These are phyloP conservation scores for Backusella westeae DNA, from an alignment of 192 early-diverging fungal genomes.

Conservation along the genomic window DNA sequence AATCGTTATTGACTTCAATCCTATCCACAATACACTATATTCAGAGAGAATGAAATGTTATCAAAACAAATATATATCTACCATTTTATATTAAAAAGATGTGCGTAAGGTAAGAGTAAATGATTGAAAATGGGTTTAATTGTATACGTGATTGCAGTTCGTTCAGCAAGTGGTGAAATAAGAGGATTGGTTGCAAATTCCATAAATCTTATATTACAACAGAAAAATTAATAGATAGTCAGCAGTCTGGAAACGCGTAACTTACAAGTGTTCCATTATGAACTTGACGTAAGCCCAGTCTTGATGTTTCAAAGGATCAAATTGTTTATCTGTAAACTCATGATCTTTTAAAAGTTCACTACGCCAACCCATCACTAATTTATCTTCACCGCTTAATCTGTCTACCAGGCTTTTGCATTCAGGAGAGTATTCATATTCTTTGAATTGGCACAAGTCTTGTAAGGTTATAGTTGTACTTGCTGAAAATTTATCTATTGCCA, in stretches of 20 bases:
- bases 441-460: constrained; percentile 23
- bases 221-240: constrained; percentile 15
- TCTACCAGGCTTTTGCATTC: constrained; percentile 12
- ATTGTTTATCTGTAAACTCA: constrained; percentile 10
- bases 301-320: constrained; percentile 17
- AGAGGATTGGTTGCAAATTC: background rate
- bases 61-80: constrained; percentile 13
- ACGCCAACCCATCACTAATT: constrained; percentile 13
- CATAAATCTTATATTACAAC: constrained; percentile 7
- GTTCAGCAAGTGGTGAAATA: background rate
- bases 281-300: constrained; percentile 17
- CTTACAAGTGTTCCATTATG: constrained; percentile 18
- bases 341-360: constrained; percentile 6
- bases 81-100: constrained; percentile 9
- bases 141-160: constrained; percentile 13
- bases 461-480: constrained; percentile 14
- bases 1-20: constrained; percentile 4
- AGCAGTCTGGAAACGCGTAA: constrained; percentile 15
- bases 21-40: constrained; percentile 8
- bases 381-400: constrained; percentile 8
- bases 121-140: constrained; percentile 15
- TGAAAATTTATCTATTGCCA: constrained; percentile 15
- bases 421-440: constrained; percentile 10
- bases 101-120: constrained; percentile 5
- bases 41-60: constrained; percentile 11